Evolutionary conservation across 2,329 filamentous ascomycete species (phyloP).

Genomic region (Penicillium brevicompactum): DNA sequence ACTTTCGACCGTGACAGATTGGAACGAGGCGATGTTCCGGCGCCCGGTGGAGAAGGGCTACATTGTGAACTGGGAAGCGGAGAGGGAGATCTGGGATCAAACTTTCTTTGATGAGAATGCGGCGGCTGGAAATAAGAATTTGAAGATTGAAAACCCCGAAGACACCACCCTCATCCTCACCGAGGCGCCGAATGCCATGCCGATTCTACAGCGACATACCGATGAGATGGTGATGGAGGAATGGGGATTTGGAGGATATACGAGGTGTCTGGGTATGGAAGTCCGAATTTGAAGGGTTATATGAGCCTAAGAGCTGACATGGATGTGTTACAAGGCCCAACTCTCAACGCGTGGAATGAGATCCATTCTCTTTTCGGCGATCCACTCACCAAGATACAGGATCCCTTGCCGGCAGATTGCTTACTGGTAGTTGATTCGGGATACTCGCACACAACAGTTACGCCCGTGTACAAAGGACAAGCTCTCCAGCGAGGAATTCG

Average conservation of each 20-base stretch:
- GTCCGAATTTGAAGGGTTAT: background rate
- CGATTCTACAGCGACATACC: conserved; percentile 80
- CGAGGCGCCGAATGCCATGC: conserved; percentile 82
- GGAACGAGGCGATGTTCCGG: conserved; percentile 83
- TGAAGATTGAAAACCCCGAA: conserved; percentile 60
- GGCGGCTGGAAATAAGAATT: conserved; percentile 55
- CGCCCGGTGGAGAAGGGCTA: conserved; percentile 93
- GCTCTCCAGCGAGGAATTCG: conserved; percentile 80
- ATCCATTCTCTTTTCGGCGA: conserved; percentile 69
- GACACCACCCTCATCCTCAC: conserved; percentile 83
- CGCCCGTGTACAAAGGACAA: conserved; percentile 78
- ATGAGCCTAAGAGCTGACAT: background rate
- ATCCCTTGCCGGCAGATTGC: conserved; percentile 67
- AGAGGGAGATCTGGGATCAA: conserved; percentile 94
- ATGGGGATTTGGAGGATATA: conserved; percentile 88
- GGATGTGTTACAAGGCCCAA: conserved; percentile 56
- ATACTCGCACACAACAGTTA: conserved; percentile 90
- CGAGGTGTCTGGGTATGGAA: conserved; percentile 67
- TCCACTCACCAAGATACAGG: conserved; percentile 47
- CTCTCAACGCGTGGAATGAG: conserved; percentile 81
- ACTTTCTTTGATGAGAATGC: conserved; percentile 72
- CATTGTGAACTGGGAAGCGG: conserved; percentile 92
- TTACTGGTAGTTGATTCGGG: conserved; percentile 88
- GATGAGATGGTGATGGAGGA: conserved; percentile 98
- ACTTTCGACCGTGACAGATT: conserved; percentile 75